Percentiles rank a stretch among this genome's conserved stretches.
Evolutionary conservation across 2,329 filamentous ascomycete species (phyloP).

Genomic region (Bimuria novae-zelandiae): DNA sequence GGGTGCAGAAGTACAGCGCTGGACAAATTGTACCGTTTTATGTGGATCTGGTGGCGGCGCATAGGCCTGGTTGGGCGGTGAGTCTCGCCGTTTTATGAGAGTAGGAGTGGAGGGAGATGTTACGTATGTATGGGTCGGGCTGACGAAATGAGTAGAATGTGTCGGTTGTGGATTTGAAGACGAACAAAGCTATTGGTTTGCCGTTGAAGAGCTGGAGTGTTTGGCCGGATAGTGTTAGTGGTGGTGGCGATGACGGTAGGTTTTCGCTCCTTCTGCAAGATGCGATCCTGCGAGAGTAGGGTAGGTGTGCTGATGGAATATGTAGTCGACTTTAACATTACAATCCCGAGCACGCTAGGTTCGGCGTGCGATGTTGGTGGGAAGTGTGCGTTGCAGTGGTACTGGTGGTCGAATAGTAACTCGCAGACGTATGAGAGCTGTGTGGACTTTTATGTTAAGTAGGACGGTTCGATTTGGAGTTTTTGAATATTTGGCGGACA

Average conservation of each 20-base stretch:
- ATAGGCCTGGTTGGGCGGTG: conserved; percentile 50
- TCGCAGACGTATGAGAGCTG: conserved; percentile 64
- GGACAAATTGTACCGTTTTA: conserved; percentile 48
- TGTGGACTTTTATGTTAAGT: conserved; percentile 53
- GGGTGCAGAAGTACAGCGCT: conserved; percentile 53
- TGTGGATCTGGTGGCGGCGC: conserved; percentile 52
- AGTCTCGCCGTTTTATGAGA: no score
- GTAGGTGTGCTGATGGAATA: not conserved
- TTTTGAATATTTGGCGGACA: no score
- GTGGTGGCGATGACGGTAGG: conserved; percentile 1
- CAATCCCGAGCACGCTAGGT: conserved; percentile 53
- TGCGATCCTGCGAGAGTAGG: no score
- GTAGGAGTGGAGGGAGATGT: no score
- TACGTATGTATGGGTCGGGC: no score
- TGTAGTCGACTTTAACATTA: conserved; percentile 49
- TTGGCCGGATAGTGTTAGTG: not conserved
- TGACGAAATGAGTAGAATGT: conserved; percentile 54
- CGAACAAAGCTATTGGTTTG: conserved; percentile 53
- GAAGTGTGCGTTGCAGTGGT: conserved; percentile 60
- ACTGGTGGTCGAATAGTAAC: conserved; percentile 57
- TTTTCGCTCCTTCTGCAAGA: not conserved
- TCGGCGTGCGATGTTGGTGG: conserved; percentile 51
- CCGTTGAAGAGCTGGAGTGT: conserved; percentile 1
- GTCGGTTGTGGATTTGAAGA: conserved; percentile 57
- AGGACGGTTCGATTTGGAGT: no score